Evolutionary conservation across 1,284 basidiomycete genomes (phyloP).

Genomic region (Cutaneotrichosporon arboriforme): DNA sequence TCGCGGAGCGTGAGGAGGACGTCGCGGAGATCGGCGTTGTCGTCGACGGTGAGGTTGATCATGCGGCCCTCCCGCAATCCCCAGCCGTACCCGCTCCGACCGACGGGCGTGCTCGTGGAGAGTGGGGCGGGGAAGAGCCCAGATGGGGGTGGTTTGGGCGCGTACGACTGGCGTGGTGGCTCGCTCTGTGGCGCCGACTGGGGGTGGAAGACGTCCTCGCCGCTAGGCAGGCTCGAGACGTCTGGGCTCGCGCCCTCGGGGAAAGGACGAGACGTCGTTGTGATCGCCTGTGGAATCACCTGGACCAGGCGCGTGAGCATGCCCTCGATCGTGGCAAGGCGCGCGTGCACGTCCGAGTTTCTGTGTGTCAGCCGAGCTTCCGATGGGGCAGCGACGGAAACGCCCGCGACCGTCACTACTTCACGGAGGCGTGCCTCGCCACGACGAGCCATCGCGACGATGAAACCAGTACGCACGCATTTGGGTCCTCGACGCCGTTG

Average conservation of each 20-base stretch:
- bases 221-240: slow-evolving; percentile 33
- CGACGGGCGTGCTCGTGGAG: slow-evolving; percentile 30
- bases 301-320: slow-evolving; percentile 42
- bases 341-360: slow-evolving; percentile 45
- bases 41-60: slow-evolving; percentile 35
- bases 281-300: slow-evolving; percentile 21
- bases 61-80: slow-evolving; percentile 41
- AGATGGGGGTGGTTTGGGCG: slow-evolving; percentile 43
- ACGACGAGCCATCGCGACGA: background rate
- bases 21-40: slow-evolving; percentile 41
- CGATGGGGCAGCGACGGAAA: too few relatives aligned
- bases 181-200: slow-evolving; percentile 21
- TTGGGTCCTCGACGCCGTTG: slow-evolving; percentile 49
- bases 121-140: slow-evolving; percentile 40
- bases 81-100: slow-evolving; percentile 40
- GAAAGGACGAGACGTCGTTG: background rate
- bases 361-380: slow-evolving; percentile 20
- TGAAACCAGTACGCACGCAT: slow-evolving; percentile 31
- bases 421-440: too few relatives aligned
- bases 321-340: slow-evolving; percentile 46
- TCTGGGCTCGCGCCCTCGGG: slow-evolving; percentile 32
- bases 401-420: too few relatives aligned
- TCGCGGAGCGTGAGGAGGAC: slow-evolving; percentile 45
- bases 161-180: slow-evolving; percentile 26
- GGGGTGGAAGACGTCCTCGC: slow-evolving; percentile 42